Percentiles rank a stretch among this genome's conserved stretches.
Evolutionary conservation across 306 rosid species (phyloP).

Genomic region (Lathyrus aphaca): DNA sequence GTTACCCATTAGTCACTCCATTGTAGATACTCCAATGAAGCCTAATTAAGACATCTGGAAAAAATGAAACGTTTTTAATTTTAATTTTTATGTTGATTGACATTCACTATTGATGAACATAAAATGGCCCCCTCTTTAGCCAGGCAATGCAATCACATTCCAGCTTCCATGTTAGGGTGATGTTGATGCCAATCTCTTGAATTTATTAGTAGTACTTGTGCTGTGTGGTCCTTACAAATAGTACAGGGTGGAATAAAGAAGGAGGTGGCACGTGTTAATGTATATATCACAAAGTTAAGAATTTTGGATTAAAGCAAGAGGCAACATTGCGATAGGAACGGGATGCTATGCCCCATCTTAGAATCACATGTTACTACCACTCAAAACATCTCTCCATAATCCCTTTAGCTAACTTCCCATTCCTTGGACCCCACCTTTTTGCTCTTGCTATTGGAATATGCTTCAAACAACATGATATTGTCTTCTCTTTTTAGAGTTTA

Average conservation of each 20-base stretch:
- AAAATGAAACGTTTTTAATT: neutral
- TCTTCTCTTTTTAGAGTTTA: neutral
- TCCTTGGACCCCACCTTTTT: neutral
- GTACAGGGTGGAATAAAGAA: slow-evolving; percentile 14
- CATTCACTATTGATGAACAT: neutral
- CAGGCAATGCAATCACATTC: slow-evolving; percentile 1
- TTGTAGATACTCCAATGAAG: neutral
- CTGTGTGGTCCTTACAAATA: slow-evolving; percentile 50
- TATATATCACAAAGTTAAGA: slow-evolving; percentile 43
- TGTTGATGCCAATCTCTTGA: slow-evolving; percentile 8
- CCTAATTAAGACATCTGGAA: neutral
- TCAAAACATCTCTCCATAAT: neutral
- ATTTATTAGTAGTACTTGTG: slow-evolving; percentile 1
- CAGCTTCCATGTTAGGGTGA: slow-evolving; percentile 3
- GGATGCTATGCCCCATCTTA: slow-evolving; percentile 53
- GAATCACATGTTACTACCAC: slow-evolving; percentile 58
- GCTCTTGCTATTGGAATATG: slow-evolving; percentile 1
- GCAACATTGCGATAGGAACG: slow-evolving; percentile 43
- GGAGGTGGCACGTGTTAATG: slow-evolving; percentile 42
- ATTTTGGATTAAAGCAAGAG: slow-evolving; percentile 38
- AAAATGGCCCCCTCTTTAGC: neutral
- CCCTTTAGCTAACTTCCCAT: neutral
- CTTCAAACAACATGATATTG: neutral
- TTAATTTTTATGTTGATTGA: neutral
- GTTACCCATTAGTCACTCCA: too few species aligned